Conservation (phyloP, 1,284 basidiomycete genomes). For the Salmacisia buchloeana region DNA sequence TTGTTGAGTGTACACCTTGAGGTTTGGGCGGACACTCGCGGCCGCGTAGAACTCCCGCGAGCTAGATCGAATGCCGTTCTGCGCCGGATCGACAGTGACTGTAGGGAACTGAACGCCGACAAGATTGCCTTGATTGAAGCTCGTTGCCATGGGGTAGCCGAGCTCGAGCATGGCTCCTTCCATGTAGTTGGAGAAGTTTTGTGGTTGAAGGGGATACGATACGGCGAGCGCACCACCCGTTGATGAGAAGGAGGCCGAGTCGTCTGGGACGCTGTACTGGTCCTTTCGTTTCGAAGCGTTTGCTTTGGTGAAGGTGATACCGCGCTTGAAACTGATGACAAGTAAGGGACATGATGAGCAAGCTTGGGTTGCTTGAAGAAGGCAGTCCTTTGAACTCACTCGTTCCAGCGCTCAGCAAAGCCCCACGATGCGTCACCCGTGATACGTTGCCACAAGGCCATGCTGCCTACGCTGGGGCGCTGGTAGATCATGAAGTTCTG, state of each 20-base stretch:
- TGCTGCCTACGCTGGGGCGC: constrained; percentile 20
- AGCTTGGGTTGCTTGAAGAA: not conserved
- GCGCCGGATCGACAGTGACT: constrained; percentile 19
- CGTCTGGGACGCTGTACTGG: constrained; percentile 19
- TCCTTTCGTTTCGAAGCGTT: constrained; percentile 21
- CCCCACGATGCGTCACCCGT: constrained; percentile 30
- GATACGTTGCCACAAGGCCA: constrained; percentile 25
- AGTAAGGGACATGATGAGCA: not conserved
- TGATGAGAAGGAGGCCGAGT: constrained; percentile 22
- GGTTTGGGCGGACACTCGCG: constrained; percentile 27
- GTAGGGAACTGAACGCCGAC: constrained; percentile 44
- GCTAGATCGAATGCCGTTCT: constrained; percentile 22
- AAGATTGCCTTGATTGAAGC: constrained; percentile 36
- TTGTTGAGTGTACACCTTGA: constrained; percentile 36
- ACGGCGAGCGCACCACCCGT: constrained; percentile 21
- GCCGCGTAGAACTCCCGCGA: constrained; percentile 28
- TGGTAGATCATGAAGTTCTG: constrained; percentile 40
- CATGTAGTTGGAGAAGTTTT: constrained; percentile 28
- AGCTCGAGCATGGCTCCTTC: constrained; percentile 26
- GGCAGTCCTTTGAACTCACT: no score
- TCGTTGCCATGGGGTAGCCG: constrained; percentile 15
- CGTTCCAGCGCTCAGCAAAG: constrained; percentile 19
- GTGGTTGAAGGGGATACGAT: constrained; percentile 31
- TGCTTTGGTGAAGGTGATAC: constrained; percentile 22
- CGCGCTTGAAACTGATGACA: constrained; percentile 20